Base-by-base conservation (phyloP, 768 basidiomycete genomes). In the Trametes villosa region DNA sequence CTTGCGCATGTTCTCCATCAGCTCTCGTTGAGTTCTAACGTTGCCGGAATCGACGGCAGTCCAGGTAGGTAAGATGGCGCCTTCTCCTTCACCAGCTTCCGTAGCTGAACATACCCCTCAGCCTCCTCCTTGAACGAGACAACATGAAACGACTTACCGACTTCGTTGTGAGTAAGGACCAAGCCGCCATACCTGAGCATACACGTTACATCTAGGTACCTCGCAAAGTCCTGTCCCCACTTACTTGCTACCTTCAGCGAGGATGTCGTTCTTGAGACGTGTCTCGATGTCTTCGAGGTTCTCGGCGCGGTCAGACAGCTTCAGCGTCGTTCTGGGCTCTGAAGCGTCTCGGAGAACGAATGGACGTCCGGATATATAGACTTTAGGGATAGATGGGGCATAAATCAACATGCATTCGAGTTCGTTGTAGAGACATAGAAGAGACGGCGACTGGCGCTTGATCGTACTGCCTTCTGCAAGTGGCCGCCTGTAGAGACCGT, bases 201-300 rank as follows among this genome's bases (percentile, higher is more conserved):
- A 49, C 2, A 17, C 20, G 46, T 68, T 27, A 62, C 60, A 34
- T 1, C 20, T 12, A 45, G n/a, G 24, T n/a, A 45, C 29, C 8
- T 51, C 42, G 30, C 6, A 12, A 51, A 40, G 36, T 11, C 3
- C 36, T 34, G 2, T 15, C 44, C n/a, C n/a, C 17, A 57, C 75
- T 57, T 65, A 91, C 89, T 86, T 85, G 52, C 78, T 73, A 9
- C 91, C 86, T 77, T 99, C 96, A 59, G 86, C 84, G 24, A 98
- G 76, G 49, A 99, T 96, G 68, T 99, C 97, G 49, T 86, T 83
- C 78, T 94, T 97, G 65, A 98, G 75, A 49, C 96, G 84, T 47
- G 79, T 78, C 74, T 96, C 97, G 57, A 98, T 96, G 0, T 87
- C 94, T 71, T 98, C 97, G 11, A 98, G 79, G 69, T 96, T 97